These are phyloP conservation scores for Anthoceros angustus DNA, from an alignment of 225 moss, liverwort and hornwort genomes.

Conservation along the genomic window DNA sequence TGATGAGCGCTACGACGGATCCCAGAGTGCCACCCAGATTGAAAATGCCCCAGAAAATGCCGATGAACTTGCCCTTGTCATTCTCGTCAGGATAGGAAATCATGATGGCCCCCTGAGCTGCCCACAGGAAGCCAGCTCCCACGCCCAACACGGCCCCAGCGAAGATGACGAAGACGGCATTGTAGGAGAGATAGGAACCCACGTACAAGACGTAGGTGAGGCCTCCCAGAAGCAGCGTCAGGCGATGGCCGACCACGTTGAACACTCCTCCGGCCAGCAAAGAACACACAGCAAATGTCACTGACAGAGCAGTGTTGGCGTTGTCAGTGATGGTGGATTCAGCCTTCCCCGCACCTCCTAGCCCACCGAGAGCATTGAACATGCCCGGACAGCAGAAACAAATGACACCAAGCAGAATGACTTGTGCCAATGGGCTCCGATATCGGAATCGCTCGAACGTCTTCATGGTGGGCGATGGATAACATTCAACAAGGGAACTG, in stretches of 20 bases:
- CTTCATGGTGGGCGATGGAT: neutral
- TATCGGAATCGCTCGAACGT: slow-evolving; percentile 9
- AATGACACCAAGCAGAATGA: slow-evolving; percentile 44
- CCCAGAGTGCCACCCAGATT: slow-evolving; percentile 68
- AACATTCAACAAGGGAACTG: too few species aligned
- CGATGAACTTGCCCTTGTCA: slow-evolving; percentile 55
- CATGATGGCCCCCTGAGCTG: slow-evolving; percentile 79
- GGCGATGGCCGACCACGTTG: slow-evolving; percentile 56
- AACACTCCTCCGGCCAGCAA: slow-evolving; percentile 60
- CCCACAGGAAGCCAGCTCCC: slow-evolving; percentile 73
- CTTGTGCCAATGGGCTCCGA: slow-evolving; percentile 35
- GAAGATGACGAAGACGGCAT: slow-evolving; percentile 42
- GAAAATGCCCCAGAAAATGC: slow-evolving; percentile 78
- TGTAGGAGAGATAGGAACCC: slow-evolving; percentile 74
- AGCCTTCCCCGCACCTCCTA: slow-evolving; percentile 69
- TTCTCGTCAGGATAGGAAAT: slow-evolving; percentile 75
- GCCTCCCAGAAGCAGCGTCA: slow-evolving; percentile 46
- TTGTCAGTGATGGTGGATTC: slow-evolving; percentile 70
- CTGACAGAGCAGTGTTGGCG: slow-evolving; percentile 70
- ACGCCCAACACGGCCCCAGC: slow-evolving; percentile 46
- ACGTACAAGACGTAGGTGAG: slow-evolving; percentile 64
- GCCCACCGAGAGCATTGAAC: slow-evolving; percentile 87
- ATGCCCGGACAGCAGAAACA: slow-evolving; percentile 87
- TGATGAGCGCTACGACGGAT: slow-evolving; percentile 47
- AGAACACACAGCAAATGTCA: slow-evolving; percentile 63